Evolutionary conservation across 805 yeast genomes (phyloP), one percentile per base, ranked within the genome.

Genomic region (Wickerhamomyces chambardii): DNA sequence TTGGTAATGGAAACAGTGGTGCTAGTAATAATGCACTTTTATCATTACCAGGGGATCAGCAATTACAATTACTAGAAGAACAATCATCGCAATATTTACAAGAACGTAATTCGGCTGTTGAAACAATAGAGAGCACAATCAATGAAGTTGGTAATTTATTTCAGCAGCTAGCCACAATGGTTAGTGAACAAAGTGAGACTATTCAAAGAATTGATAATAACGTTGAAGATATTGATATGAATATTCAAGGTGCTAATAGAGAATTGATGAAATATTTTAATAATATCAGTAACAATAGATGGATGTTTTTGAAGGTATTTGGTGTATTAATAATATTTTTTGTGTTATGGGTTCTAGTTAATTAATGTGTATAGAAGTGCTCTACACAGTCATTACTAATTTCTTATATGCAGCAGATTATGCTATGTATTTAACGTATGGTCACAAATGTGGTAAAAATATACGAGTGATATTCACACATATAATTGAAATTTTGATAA

Each of bases 111-210:
- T 58, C 78, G 31, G 98, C 98, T 0, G 96, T 92, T 34, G 97
- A 90, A 53, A 85, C 97, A 0, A 92, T 92, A 34, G 98, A 92
- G 55, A 73, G 86, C n/a, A 92, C 98, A 0, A 92, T 92, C 41
- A 90, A 90, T 51, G 97, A 92, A 58, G 95, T 92, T 33, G 98
- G 98, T 30, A 82, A 84, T 33, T 68, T 92, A 40, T 92, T 92
- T 63, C 90, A 84, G 49, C 98, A 92, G 59, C 68, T 92, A 48
- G 95, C 97, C 5, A 82, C 95, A 1, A 90, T 92, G 97, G 97
- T 92, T 7, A 87, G 84, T 42, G 97, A 92, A 57, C 98, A 92
- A 60, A 90, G 97, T 29, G 98, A 92, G 49, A 84, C 83, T 14
- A 90, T 92, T 38, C 97, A 90, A 58, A 68, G 97, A 52, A 92